Evolutionary conservation across 2,329 filamentous ascomycete genomes (phyloP).

Genomic region (Cercospora citrullina): DNA sequence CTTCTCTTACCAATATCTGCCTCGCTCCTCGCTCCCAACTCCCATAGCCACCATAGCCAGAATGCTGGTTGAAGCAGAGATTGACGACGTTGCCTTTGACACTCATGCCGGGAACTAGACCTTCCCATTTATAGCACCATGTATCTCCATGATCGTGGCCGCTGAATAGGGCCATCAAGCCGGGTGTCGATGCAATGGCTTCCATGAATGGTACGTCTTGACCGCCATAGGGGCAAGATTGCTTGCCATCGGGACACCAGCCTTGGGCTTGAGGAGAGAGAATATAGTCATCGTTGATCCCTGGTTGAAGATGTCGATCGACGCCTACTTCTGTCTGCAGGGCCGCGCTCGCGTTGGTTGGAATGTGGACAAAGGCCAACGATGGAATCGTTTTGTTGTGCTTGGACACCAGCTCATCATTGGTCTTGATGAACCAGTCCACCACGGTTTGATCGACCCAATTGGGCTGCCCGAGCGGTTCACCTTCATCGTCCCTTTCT

Average conservation of each 20-base stretch:
- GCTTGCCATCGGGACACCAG: slow-evolving; percentile 40
- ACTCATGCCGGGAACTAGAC: slow-evolving; percentile 31
- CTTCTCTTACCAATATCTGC: slow-evolving; percentile 34
- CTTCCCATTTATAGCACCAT: slow-evolving; percentile 40
- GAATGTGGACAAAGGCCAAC: slow-evolving; percentile 59
- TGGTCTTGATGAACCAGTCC: slow-evolving; percentile 48
- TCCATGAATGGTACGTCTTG: slow-evolving; percentile 65
- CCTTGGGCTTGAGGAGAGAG: slow-evolving; percentile 46
- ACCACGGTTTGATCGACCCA: slow-evolving; percentile 50
- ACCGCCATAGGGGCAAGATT: slow-evolving; percentile 42
- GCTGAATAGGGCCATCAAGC: slow-evolving; percentile 60
- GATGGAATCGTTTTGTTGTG: slow-evolving; percentile 45
- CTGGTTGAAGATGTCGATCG: slow-evolving; percentile 46
- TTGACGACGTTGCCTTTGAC: slow-evolving; percentile 36
- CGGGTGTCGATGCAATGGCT: slow-evolving; percentile 56
- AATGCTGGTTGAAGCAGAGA: slow-evolving; percentile 38
- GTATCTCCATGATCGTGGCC: slow-evolving; percentile 63
- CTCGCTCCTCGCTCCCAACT: slow-evolving; percentile 36
- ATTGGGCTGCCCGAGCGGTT: slow-evolving; percentile 40
- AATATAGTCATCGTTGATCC: slow-evolving; percentile 48
- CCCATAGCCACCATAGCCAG: slow-evolving; percentile 39
- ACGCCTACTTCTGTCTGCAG: slow-evolving; percentile 47
- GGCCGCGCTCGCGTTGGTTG: slow-evolving; percentile 45
- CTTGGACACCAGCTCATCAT: slow-evolving; percentile 16
- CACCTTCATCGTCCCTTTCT: slow-evolving; percentile 39